Percentiles rank a stretch among this genome's conserved stretches.
These are phyloP conservation scores for Suillus cothurnatus DNA, from an alignment of 768 basidiomycete species.

Conservation along the genomic window DNA sequence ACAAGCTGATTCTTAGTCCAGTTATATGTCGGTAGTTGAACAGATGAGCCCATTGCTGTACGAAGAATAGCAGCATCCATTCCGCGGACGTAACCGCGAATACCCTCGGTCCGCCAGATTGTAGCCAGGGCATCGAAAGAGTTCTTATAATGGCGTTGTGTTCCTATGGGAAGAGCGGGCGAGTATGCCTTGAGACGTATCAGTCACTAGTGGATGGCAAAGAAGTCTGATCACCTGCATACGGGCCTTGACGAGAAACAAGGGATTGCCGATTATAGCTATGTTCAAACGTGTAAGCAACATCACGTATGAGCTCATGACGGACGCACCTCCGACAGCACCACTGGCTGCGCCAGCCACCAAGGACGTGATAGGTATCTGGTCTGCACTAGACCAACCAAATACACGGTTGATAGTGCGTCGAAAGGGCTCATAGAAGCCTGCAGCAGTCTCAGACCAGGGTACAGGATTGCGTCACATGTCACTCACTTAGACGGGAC, in stretches of 20 bases:
- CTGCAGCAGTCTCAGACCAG: constrained; percentile 42
- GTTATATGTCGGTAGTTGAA: constrained; percentile 95
- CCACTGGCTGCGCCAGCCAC: constrained; percentile 89
- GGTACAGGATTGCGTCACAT: constrained; percentile 1
- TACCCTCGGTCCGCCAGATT: constrained; percentile 77
- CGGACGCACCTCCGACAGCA: constrained; percentile 76
- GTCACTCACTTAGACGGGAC: constrained; percentile 72
- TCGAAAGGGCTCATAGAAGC: constrained; percentile 95
- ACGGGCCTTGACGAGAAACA: constrained; percentile 95
- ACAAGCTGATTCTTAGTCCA: constrained; percentile 86
- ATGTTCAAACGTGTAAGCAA: neutral
- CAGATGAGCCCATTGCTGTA: constrained; percentile 94
- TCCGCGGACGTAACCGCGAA: constrained; percentile 83
- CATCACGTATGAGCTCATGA: constrained; percentile 7
- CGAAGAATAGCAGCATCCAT: constrained; percentile 92
- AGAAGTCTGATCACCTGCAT: constrained; percentile 69
- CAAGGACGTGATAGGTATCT: constrained; percentile 75
- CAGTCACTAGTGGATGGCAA: neutral
- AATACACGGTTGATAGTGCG: constrained; percentile 65
- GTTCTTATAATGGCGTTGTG: constrained; percentile 90
- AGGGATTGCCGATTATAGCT: constrained; percentile 84
- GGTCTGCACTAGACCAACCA: constrained; percentile 64
- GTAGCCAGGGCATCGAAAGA: constrained; percentile 80
- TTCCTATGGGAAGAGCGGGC: constrained; percentile 89
- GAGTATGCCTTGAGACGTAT: constrained; percentile 77